These are phyloP conservation scores for Paulownia fortunei DNA, from an alignment of 257 asterid species.

Conservation along the genomic window DNA sequence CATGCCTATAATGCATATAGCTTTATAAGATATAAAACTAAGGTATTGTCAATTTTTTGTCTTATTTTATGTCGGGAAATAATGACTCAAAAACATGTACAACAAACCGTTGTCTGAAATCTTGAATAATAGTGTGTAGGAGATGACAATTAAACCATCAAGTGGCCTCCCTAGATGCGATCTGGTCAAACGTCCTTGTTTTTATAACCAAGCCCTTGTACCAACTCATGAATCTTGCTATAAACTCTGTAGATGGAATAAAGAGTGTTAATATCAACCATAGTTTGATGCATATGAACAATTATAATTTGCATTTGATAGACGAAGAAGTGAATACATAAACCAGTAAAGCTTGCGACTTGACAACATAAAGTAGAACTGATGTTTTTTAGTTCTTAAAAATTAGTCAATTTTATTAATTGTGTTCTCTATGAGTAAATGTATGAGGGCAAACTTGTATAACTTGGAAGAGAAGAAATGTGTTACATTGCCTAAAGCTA, in stretches of 20 bases:
- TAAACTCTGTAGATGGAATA: constrained; percentile 59
- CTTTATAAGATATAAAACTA: constrained; percentile 33
- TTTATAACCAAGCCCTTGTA: constrained; percentile 52
- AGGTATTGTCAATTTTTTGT: constrained; percentile 11
- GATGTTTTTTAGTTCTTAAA: background rate
- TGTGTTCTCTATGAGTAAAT: background rate
- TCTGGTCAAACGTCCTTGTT: constrained; percentile 34
- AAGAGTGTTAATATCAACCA: constrained; percentile 5
- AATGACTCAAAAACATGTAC: constrained; percentile 22
- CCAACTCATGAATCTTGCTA: constrained; percentile 69
- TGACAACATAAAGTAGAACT: background rate
- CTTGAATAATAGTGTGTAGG: constrained; percentile 23
- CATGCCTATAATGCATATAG: constrained; percentile 19
- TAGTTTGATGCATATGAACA: constrained; percentile 16
- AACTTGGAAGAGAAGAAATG: background rate
- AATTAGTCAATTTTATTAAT: background rate
- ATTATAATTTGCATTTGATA: background rate
- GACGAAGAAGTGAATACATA: background rate
- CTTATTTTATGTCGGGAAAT: constrained; percentile 35
- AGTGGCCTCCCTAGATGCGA: background rate
- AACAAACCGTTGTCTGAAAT: constrained; percentile 31
- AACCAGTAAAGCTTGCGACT: background rate
- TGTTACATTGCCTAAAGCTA: background rate
- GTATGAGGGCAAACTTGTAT: background rate
- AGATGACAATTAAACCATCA: constrained; percentile 22